Base-by-base conservation (phyloP, 2,329 filamentous ascomycete genomes). In the Penicillium fuscoglaucum region DNA sequence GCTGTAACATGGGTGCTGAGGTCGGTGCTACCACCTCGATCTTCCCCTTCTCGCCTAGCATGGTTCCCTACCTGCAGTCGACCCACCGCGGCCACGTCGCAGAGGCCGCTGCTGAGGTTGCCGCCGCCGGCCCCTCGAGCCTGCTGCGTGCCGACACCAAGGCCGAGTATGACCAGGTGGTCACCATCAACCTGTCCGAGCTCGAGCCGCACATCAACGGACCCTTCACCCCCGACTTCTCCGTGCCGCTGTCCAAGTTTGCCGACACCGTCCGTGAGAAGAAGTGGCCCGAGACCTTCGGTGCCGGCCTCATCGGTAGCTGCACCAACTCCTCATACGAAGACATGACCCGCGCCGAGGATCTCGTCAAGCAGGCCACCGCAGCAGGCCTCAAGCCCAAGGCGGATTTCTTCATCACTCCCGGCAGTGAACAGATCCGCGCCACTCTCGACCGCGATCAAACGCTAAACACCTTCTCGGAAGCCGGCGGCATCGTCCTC, bases 281-380 rank as follows among this genome's bases (percentile, higher is more conserved):
- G 76, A 81, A 89, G 51, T 99, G 95, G 95, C 95, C 95, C 2
- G 85, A 90, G 72, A 91, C 88, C 62, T 89, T 99, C 61, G 95
- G 92, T 13, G 93, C 95, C 28, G 93, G 93, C 52, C 84, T 99
- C 55, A 99, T 99, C 72, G 95, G 95, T 60, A 96, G 92, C 79
- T 99, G 95, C 82, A 99, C 95, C 51, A 99, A 99, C 83, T 96
- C 91, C 75, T 98, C 95, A 2, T 99, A 98, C 76, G 90, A 97
- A 78, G 95, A 99, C 74, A 99, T 99, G 95, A 96, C 93, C 37
- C 89, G 93, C 61, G 91, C 93, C 15, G 93, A 97, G 78, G 87
- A 92, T 71, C 85, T 99, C 57, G 91, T 98, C 58, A 93, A 93
- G 76, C 93, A 97, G 76, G 95, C 95, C 10, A 84, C 88, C 52